phyloP scores from a whole-genome alignment of 225 moss, liverwort and hornwort genomes.

The Climacium dendroides region DNA sequence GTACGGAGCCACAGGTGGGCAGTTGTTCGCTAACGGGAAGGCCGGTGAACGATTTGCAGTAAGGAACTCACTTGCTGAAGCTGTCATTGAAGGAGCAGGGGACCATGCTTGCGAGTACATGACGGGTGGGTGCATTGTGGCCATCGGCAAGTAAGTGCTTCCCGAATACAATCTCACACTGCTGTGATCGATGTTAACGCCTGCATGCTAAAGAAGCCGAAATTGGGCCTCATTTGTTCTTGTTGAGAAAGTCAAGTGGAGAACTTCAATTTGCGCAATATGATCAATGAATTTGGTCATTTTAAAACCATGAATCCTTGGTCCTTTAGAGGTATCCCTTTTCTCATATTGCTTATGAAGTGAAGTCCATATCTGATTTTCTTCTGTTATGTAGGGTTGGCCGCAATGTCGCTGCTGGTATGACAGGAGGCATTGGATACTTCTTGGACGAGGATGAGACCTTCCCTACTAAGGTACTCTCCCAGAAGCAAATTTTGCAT shows the following conservation, averaged over 20 bases:
- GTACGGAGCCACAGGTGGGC: conserved; percentile 98
- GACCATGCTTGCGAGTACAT: conserved; percentile 98
- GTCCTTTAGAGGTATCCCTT: background rate
- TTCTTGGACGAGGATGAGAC: conserved; percentile 88
- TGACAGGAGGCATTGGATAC: conserved; percentile 93
- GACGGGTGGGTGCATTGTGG: conserved; percentile 94
- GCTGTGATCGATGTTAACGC: background rate
- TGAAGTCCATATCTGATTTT: background rate
- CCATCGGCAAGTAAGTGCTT: conserved; percentile 82
- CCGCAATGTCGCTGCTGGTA: conserved; percentile 94
- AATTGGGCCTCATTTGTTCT: background rate
- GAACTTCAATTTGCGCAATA: background rate
- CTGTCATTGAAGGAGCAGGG: conserved; percentile 89
- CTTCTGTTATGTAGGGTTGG: conserved; percentile 52
- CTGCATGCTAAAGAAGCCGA: background rate
- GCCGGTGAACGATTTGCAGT: conserved; percentile 99
- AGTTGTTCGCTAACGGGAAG: conserved; percentile 80
- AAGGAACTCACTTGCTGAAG: conserved; percentile 87
- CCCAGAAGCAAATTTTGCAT: background rate
- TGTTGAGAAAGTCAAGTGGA: background rate
- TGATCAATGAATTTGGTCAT: background rate
- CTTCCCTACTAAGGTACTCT: conserved; percentile 59
- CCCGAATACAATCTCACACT: background rate
- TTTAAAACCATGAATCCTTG: background rate
- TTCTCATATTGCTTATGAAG: background rate